A percentile compares a stretch with the other conserved stretches of the same genome.
Evolutionary conservation across 495 filamentous ascomycete species (phyloP).

Genomic region (Hyaloscypha bicolor): DNA sequence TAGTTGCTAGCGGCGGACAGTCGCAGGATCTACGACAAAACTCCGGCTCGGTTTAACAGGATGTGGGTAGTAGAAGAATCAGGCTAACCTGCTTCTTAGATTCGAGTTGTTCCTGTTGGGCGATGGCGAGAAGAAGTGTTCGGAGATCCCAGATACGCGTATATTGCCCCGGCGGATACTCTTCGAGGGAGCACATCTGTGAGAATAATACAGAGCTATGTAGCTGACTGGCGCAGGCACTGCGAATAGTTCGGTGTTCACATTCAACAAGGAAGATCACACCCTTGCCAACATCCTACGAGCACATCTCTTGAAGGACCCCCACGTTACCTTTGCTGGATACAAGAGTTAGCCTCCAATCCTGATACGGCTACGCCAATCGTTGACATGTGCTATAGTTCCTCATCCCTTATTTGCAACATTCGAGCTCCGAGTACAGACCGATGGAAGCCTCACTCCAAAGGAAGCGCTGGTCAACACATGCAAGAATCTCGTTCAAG

Average conservation of each 20-base stretch:
- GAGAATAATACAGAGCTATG: not conserved
- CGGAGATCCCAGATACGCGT: slow-evolving; percentile 84
- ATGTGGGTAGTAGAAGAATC: not conserved
- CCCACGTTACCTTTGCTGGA: slow-evolving; percentile 79
- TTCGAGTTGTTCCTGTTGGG: slow-evolving; percentile 88
- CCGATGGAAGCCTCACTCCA: slow-evolving; percentile 83
- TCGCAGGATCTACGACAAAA: not conserved
- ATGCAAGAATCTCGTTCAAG: slow-evolving; percentile 76
- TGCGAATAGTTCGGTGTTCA: slow-evolving; percentile 85
- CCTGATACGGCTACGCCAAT: not conserved
- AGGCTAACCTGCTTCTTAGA: slow-evolving; percentile 47
- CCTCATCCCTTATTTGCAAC: slow-evolving; percentile 85
- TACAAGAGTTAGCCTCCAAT: slow-evolving; percentile 70
- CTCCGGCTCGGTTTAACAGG: not conserved
- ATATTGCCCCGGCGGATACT: slow-evolving; percentile 37
- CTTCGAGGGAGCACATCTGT: not conserved
- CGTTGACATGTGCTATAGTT: slow-evolving; percentile 46
- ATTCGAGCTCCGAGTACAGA: slow-evolving; percentile 88
- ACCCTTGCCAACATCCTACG: slow-evolving; percentile 90
- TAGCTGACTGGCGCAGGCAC: slow-evolving; percentile 57
- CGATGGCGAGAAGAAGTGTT: slow-evolving; percentile 90
- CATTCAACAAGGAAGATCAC: slow-evolving; percentile 95
- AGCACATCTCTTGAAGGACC: slow-evolving; percentile 74
- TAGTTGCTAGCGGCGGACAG: not conserved
- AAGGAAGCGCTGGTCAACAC: slow-evolving; percentile 80